Evolutionary conservation across 108 stramenopile genomes (phyloP), one percentile per base, ranked within the genome.

Genomic region (Conticribra guillardii): DNA sequence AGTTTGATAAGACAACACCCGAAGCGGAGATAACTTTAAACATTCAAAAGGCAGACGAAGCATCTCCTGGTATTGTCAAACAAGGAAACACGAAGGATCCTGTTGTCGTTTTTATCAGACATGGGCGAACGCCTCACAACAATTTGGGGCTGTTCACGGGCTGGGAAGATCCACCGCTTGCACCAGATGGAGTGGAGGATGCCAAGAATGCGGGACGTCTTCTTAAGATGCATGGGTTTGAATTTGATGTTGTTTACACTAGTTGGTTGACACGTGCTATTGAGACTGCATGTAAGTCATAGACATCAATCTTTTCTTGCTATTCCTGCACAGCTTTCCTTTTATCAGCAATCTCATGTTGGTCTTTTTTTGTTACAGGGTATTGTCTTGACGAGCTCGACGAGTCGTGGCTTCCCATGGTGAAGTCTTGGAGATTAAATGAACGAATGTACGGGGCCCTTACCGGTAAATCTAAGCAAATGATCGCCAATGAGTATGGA

Each of bases 221-320:
- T 28, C 52, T 90, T 61, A 81, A 74, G 33, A 16, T 63, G 0
- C 85, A 87, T 52, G 86, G 86, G 17, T 83, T 90, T 60, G 82
- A 91, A 54, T 92, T 97, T 56, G 83, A 97, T 64, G 76, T 96
- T 18, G 96, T 94, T 2, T 97, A 95, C 77, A 93, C 93, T 19
- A 88, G 86, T 14, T 80, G 87, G 73, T 76, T 97, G 29, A 73
- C 81, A 30, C 54, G 96, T 32, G 93, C 96, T 32, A 88, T 92
- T 48, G 81, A 82, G 54, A 90, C 89, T 18, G 82, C 77, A 14
- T 82, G 71, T 72, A 47, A 74, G 66, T 79, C 24, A 17, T 31
- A n/a, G n/a, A n/a, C n/a, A n/a, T n/a, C n/a, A n/a, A n/a, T n/a
- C n/a, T n/a, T n/a, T n/a, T n/a, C n/a, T n/a, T n/a, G n/a, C n/a